phyloP scores from a whole-genome alignment of 257 asterid species.

The Ehretia macrophylla region DNA sequence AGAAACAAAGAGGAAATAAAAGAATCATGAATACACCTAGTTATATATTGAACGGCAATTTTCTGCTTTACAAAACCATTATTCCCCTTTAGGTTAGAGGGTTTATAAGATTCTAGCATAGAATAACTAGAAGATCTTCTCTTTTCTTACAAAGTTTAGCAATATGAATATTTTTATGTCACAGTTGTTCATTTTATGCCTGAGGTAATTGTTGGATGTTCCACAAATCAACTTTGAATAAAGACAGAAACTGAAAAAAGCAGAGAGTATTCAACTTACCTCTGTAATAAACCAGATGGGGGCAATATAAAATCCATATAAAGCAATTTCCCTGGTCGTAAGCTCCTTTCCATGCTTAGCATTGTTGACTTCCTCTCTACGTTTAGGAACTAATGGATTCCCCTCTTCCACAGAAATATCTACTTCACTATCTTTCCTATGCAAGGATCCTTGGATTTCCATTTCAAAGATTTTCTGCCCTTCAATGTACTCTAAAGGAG shows the following conservation, averaged over 20 bases:
- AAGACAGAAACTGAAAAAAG: slow-evolving; percentile 3
- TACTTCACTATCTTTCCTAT: slow-evolving; percentile 53
- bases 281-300: slow-evolving; percentile 98
- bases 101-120: background rate
- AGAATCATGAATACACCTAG: background rate
- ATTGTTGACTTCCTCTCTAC: slow-evolving; percentile 31
- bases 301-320: slow-evolving; percentile 83
- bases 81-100: too few relatives aligned
- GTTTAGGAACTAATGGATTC: slow-evolving; percentile 53
- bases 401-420: slow-evolving; percentile 65
- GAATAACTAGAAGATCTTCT: background rate
- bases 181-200: background rate
- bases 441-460: slow-evolving; percentile 58
- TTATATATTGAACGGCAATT: background rate
- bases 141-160: background rate
- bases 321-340: slow-evolving; percentile 78
- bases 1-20: slow-evolving; percentile 6
- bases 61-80: background rate
- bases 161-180: background rate
- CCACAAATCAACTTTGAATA: background rate
- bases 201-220: background rate
- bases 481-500: slow-evolving; percentile 63
- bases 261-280: slow-evolving; percentile 35
- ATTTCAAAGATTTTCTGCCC: slow-evolving; percentile 61
- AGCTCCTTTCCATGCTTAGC: slow-evolving; percentile 43